Base-by-base conservation (phyloP, 1,139 yeast species). In the Debaryomycetaceae sp. region DNA sequence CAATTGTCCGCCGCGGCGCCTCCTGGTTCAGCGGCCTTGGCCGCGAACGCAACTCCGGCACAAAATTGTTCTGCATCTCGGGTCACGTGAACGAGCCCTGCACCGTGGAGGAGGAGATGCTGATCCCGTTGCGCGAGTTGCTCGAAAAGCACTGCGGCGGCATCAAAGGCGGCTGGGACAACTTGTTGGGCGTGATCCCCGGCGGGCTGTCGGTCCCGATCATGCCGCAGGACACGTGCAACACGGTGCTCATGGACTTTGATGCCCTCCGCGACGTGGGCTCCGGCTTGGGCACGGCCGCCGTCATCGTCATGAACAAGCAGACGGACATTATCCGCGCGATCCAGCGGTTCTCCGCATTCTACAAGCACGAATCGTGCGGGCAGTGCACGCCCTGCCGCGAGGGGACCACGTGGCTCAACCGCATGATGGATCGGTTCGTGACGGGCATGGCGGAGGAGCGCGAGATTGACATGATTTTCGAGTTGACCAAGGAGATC, bases 321-420 rank as follows among this genome's bases (percentile, higher is more conserved):
- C 73, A 77, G 45, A 79, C 92, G 25, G 94, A 82, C 51, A 71
- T 82, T 34, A 73, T 82, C 36, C 72, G 85, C 42, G 92, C 90
- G 39, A 82, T 82, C 51, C 92, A 83, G 56, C 71, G 94, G 55
- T 73, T 83, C 45, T 56, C 87, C 27, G 73, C 78, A 30, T 82
- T 82, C 54, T 83, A 81, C 63, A 80, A 78, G 62, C 94, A 82
- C 56, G 94, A 82, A 65, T 79, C 92, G 8, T 82, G 94, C 61
- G 94, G 94, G 37, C 94, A 82, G 61, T 82, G 94, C 64, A 82
- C 95, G 12, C 95, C 95, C 35, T 83, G 95, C 61, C 77, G 95
- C 57, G 95, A 83, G 62, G 95, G 95, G 37, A 83, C 95, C 27
- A 78, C 93, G 20, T 82, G 90, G 81, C 62, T 82, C 41, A 65